Conservation (phyloP, 2,329 filamentous ascomycete genomes). For the Hypomyces perniciosus region DNA sequence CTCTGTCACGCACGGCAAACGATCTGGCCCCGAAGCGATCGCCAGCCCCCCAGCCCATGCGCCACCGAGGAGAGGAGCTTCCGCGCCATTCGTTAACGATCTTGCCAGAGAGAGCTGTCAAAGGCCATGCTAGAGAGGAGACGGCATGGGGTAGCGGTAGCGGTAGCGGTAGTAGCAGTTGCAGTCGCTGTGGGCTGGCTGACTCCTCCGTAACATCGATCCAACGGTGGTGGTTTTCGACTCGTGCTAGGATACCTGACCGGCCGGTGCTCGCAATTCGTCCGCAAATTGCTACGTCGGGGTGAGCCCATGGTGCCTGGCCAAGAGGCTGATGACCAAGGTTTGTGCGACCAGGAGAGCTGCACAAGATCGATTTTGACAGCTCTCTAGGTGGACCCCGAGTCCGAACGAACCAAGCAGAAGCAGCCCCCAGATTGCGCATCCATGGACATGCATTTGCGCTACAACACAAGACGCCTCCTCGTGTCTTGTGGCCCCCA, state of each 20-base stretch:
- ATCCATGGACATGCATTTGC: slow-evolving; percentile 4
- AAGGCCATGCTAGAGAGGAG: not conserved
- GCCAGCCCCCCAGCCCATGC: slow-evolving; percentile 7
- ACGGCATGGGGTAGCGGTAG: not conserved
- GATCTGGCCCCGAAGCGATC: slow-evolving; percentile 14
- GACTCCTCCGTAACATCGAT: not conserved
- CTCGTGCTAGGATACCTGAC: not conserved
- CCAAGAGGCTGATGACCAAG: not conserved
- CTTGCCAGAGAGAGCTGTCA: slow-evolving; percentile 5
- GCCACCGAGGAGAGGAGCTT: not conserved
- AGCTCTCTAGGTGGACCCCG: slow-evolving; percentile 12
- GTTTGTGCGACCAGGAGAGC: slow-evolving; percentile 4
- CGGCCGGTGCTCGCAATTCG: not conserved
- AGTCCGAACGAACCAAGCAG: not conserved
- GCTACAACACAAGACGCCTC: slow-evolving; percentile 4
- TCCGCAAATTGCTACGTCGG: not conserved
- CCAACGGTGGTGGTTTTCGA: not conserved
- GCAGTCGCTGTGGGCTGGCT: too few species aligned
- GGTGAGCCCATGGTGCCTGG: not conserved
- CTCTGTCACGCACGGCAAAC: slow-evolving; percentile 9
- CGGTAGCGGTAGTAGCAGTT: too few species aligned
- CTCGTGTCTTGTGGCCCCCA: slow-evolving; percentile 7
- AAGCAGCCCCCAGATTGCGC: not conserved
- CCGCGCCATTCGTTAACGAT: not conserved
- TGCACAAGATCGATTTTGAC: slow-evolving; percentile 14